Evolutionary conservation across 495 filamentous ascomycete species (phyloP).

Genomic region (Tuber calosporum): DNA sequence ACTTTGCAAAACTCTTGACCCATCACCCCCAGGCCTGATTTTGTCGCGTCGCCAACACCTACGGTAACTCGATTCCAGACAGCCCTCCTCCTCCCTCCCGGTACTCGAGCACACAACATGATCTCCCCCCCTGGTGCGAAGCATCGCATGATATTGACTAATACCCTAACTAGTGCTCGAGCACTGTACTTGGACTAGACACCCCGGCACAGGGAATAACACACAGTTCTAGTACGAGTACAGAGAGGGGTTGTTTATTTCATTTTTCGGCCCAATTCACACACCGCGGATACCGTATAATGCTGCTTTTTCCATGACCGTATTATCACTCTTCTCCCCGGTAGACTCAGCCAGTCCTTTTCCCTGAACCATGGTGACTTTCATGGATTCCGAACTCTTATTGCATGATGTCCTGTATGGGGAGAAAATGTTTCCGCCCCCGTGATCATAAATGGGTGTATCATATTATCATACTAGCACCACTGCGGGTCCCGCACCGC

Average conservation of each 20-base stretch:
- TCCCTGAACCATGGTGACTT: constrained; percentile 9
- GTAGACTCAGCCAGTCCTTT: constrained; percentile 15
- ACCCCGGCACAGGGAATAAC: background rate
- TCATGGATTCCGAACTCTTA: constrained; percentile 11
- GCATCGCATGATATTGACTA: background rate
- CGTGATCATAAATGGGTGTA: constrained; percentile 14
- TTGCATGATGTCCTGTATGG: no score
- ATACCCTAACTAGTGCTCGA: background rate
- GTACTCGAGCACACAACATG: background rate
- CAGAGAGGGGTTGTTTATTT: background rate
- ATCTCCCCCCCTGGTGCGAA: background rate
- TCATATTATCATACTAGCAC: no score
- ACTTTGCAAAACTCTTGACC: no score
- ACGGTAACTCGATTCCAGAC: background rate
- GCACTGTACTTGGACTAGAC: background rate
- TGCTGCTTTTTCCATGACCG: background rate
- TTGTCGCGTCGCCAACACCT: background rate
- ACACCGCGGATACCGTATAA: background rate
- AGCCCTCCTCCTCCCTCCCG: background rate
- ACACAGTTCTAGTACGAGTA: no score
- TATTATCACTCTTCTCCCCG: background rate
- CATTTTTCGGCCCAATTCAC: background rate
- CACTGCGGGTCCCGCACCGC: background rate
- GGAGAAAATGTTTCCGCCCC: constrained; percentile 8
- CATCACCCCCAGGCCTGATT: no score